These are phyloP conservation scores for Xerophyta viscosa DNA, from an alignment of 106 monocot genomes.

Conservation along the genomic window DNA sequence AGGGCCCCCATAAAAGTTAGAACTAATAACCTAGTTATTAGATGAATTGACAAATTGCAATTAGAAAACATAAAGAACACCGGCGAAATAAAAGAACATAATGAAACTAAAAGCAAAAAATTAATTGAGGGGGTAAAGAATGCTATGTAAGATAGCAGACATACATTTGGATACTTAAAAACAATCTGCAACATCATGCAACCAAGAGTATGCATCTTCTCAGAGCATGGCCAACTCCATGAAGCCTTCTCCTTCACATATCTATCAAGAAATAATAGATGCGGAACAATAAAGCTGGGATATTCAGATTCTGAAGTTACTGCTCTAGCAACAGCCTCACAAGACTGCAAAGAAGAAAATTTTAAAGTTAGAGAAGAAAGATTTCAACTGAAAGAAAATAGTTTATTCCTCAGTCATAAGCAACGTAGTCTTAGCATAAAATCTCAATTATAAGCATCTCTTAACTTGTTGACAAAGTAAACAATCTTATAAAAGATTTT, in stretches of 20 bases:
- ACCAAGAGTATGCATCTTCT: constrained; percentile 78
- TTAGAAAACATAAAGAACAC: background rate
- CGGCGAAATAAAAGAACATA: background rate
- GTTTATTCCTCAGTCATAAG: background rate
- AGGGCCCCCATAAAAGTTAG: no score
- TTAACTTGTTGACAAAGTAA: no score
- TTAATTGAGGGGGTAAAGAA: no score
- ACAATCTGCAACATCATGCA: constrained; percentile 90
- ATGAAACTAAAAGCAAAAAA: background rate
- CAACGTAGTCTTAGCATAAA: no score
- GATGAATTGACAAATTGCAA: no score
- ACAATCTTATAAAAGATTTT: no score
- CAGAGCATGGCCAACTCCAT: constrained; percentile 71
- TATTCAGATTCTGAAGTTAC: constrained; percentile 44
- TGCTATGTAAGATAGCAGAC: constrained; percentile 1
- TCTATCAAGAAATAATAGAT: constrained; percentile 70
- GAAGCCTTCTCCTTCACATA: constrained; percentile 44
- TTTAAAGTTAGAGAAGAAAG: background rate
- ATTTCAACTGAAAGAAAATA: background rate
- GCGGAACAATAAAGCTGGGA: constrained; percentile 43
- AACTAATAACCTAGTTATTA: no score
- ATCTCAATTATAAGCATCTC: no score
- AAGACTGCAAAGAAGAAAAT: constrained; percentile 44
- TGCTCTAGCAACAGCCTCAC: constrained; percentile 50
- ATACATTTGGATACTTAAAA: constrained; percentile 67